These are phyloP conservation scores for Lentinula sp. DNA, from an alignment of 768 basidiomycete species.

Conservation along the genomic window DNA sequence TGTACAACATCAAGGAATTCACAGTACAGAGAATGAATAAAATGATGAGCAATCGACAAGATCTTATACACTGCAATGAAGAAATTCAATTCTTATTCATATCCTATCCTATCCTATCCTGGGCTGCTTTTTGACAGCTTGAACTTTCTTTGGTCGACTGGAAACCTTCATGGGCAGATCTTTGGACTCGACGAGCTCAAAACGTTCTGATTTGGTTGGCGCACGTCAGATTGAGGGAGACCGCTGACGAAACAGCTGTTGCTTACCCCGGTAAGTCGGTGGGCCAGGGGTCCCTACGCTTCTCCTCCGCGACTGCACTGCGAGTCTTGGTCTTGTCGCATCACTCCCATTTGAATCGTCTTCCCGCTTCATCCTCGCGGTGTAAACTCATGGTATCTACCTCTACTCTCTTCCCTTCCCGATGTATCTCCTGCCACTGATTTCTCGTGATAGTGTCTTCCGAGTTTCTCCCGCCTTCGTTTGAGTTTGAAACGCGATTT, in stretches of 20 bases:
- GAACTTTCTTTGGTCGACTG: neutral
- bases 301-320: neutral
- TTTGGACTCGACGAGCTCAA: neutral
- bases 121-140: neutral
- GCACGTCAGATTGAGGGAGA: neutral
- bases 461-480: neutral
- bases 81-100: neutral
- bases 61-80: no score
- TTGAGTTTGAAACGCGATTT: neutral
- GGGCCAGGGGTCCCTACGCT: neutral
- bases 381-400: neutral
- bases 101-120: no score
- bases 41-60: no score
- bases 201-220: neutral
- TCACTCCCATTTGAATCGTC: neutral
- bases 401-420: neutral
- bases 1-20: no score
- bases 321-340: neutral
- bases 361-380: neutral
- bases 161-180: neutral
- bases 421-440: neutral
- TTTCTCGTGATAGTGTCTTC: neutral
- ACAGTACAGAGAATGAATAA: no score
- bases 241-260: neutral
- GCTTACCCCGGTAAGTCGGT: neutral